Base-by-base conservation (phyloP, 2,329 filamentous ascomycete genomes). In the Trichoderma cornu-damae region DNA sequence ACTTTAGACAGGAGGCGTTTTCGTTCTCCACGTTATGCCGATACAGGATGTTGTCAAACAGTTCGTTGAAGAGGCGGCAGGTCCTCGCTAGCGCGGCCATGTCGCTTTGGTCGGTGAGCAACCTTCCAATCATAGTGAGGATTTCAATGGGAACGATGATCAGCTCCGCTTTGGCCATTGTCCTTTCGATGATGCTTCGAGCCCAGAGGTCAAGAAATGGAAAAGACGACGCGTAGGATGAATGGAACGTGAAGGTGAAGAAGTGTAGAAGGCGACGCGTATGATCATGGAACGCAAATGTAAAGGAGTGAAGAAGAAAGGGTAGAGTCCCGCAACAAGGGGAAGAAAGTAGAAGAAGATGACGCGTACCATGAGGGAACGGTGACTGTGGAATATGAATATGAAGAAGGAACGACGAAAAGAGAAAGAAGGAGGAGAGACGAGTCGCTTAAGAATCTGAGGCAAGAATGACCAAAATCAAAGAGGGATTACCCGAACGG, bases 21-120 rank as follows among this genome's bases (percentile, higher is more conserved):
- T 22, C 12, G 22, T 49, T 6, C n/a, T 18, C 49, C 11, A 48
- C 46, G 16, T 60, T 57, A 8, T 48, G 42, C n/a, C 18, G 54
- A 26, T 60, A 60, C 16, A 60, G 30, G 16, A 44, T 28, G 24
- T 60, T 48, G 47, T 32, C 40, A n/a, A 60, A 53, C n/a, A 60
- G 30, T 12, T 11, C n/a, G 43, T 48, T 57, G 8, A 60, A 32
- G 12, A 37, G 58, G 12, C 18, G 40, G 20, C 47, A 52, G 4
- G 58, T 48, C 6, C 46, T 47, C 22, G 20, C 20, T 9, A 60
- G 35, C 8, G 54, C 58, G 3, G 42, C 47, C 16, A 60, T 53
- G n/a, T 60, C 58, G 7, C 26, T 9, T n/a, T 57, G n/a, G 7
- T 26, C 4, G 20, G 18, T 26, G 11, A 60, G 58, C 5, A 22